Conservation (phyloP, 225 moss, liverwort and hornwort species). For the Physcomitrium patens region DNA sequence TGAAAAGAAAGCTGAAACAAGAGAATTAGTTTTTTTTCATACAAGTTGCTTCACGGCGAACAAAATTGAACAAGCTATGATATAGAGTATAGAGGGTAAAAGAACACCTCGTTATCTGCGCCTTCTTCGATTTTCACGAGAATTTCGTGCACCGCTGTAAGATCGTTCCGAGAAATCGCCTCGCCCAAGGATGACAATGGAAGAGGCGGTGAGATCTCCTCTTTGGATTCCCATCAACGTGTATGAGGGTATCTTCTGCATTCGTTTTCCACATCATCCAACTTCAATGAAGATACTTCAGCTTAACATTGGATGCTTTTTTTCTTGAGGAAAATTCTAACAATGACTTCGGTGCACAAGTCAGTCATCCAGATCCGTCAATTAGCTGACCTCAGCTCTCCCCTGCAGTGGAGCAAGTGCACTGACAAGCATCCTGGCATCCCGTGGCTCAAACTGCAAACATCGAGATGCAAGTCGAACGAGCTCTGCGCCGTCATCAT, state of each 20-base stretch:
- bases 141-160: constrained; percentile 70
- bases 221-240: constrained; percentile 71
- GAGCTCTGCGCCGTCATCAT: constrained; percentile 70
- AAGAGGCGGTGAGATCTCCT: constrained; percentile 54
- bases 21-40: neutral
- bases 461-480: constrained; percentile 71
- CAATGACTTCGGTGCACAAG: too few species aligned
- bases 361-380: neutral
- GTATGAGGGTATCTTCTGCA: constrained; percentile 68
- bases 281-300: neutral
- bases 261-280: constrained; percentile 18
- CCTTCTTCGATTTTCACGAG: constrained; percentile 70
- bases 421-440: constrained; percentile 65
- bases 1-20: neutral
- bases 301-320: neutral
- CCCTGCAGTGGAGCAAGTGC: constrained; percentile 65
- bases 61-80: neutral
- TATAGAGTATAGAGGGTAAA: neutral
- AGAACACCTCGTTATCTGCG: constrained; percentile 66
- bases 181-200: constrained; percentile 63
- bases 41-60: neutral
- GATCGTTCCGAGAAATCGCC: constrained; percentile 66
- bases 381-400: constrained; percentile 57
- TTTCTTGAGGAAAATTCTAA: too few species aligned
- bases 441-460: constrained; percentile 71